Base-by-base conservation (phyloP, 2,329 filamentous ascomycete genomes). In the Ceratocystis cubensis region DNA sequence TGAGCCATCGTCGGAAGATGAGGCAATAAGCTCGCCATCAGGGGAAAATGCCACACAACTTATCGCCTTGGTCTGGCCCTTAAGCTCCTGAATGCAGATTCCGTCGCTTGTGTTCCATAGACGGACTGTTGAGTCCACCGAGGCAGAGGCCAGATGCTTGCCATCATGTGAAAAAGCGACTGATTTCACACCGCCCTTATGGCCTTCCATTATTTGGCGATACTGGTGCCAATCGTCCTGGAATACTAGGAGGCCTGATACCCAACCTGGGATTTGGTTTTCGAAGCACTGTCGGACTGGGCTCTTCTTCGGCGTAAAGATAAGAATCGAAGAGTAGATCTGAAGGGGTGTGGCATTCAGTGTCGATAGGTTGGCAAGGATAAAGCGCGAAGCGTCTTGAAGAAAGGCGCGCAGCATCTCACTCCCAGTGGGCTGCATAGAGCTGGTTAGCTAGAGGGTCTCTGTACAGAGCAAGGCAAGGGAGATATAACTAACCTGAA, bases 11-110 rank as follows among this genome's bases (percentile, higher is more conserved):
- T 17, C 1, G 33, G 53, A 30, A 5, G 6, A 25, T 3, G 53
- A 30, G 22, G 53, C 53, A 4, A 41, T 41, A 41, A 50, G 48
- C 22, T 20, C 22, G 4, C 53, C 28, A 30, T 57, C 13, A 28
- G 25, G 30, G 10, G 67, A 61, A 61, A 68, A 68, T 5, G 25
- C 50, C 13, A 68, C 67, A 25, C n/a, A 50, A 10, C 1, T n/a
- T 25, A 50, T 13, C 15, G 7, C n/a, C 22, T n/a, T 25, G 17
- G n/a, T 61, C 20, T 37, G 25, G 25, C 56, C 25, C 56, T 30
- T 61, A 0, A 61, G 25, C 25, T 28, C 20, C 17, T 30, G 8
- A 5, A 30, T 17, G 17, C 25, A 61, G 62, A 28, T n/a, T 25
- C 17, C 41, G 13, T 15, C 37, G 22, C 22, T 30, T 5, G 45